Conservation (phyloP, 2,329 filamentous ascomycete genomes). For the Scytalidium lignicola region DNA sequence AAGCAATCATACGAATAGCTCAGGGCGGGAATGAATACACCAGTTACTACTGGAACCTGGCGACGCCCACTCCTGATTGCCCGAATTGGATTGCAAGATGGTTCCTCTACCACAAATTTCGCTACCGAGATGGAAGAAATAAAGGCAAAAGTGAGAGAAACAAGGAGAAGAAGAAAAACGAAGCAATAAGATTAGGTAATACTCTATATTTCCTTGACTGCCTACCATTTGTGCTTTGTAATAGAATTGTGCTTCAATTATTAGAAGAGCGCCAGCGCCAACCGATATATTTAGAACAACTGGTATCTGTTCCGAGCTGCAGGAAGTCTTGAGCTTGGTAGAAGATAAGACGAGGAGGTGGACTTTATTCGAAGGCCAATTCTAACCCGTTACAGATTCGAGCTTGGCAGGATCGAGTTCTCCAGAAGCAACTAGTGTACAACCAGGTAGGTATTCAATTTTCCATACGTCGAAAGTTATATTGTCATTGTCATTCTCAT, state of each 20-base stretch:
- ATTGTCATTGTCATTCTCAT: too few relatives aligned
- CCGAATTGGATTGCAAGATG: constrained; percentile 29
- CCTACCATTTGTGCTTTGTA: not conserved
- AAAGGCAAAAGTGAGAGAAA: constrained; percentile 8
- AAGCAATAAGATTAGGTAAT: not conserved
- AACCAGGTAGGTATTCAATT: not conserved
- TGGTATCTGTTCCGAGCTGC: too few relatives aligned
- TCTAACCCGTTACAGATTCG: not conserved
- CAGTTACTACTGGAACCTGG: constrained; percentile 24
- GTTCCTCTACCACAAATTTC: constrained; percentile 30
- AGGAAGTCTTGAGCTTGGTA: not conserved
- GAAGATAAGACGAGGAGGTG: not conserved
- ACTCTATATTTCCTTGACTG: not conserved
- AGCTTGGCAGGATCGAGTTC: not conserved
- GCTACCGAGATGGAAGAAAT: constrained; percentile 28
- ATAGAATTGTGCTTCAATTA: not conserved
- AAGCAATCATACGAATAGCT: constrained; percentile 22
- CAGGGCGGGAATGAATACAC: constrained; percentile 17
- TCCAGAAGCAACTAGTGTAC: not conserved
- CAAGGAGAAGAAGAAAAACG: not conserved
- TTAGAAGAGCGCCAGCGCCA: too few relatives aligned
- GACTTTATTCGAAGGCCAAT: not conserved
- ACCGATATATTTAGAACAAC: too few relatives aligned
- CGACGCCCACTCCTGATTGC: constrained; percentile 12
- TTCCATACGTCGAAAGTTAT: too few relatives aligned